Percentiles rank a stretch among this genome's conserved stretches.
phyloP scores from a whole-genome alignment of 148 eudicot species.

The Fagopyrum homotropicum region DNA sequence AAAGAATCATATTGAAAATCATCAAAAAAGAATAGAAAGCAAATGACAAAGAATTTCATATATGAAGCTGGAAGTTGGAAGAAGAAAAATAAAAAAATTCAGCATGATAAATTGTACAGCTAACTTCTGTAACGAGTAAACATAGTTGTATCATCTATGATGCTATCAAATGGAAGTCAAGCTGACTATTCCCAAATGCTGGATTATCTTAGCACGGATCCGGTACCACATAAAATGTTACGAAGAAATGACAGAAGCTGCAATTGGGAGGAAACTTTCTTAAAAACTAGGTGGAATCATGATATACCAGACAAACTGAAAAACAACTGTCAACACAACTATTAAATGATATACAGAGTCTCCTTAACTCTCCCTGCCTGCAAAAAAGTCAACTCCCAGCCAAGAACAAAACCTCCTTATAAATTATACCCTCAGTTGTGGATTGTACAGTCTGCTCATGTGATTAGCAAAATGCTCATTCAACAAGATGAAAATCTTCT shows the following conservation, averaged over 20 bases:
- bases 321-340: neutral
- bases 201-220: neutral
- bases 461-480: no score
- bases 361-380: neutral
- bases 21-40: neutral
- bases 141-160: neutral
- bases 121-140: neutral
- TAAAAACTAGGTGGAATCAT: neutral
- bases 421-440: no score
- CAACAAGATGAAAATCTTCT: no score
- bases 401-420: no score
- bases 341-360: neutral
- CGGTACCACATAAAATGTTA: neutral
- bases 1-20: neutral
- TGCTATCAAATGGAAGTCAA: neutral
- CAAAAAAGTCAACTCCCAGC: neutral
- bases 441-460: no score
- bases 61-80: neutral
- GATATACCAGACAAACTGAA: neutral
- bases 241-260: neutral
- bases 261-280: neutral
- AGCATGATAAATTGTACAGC: neutral
- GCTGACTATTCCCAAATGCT: neutral
- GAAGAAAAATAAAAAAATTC: neutral
- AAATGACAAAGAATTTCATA: conserved; percentile 1